Conservation (phyloP, 2,329 filamentous ascomycete genomes). For the Fusarium austroafricanum region DNA sequence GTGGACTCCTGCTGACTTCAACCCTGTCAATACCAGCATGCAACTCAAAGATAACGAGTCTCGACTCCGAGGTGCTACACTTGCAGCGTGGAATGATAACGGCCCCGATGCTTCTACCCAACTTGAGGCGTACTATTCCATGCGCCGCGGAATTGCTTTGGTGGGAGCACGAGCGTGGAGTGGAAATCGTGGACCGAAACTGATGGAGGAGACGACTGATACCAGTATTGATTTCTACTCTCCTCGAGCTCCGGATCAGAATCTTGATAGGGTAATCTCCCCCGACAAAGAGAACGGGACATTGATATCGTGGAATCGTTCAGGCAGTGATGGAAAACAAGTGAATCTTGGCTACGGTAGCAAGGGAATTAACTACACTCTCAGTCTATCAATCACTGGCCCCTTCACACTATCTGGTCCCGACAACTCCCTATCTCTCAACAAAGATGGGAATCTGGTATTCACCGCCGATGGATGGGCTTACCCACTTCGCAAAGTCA, state of each 20-base stretch:
- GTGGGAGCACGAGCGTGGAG: conserved; percentile 21
- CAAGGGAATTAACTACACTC: conserved; percentile 25
- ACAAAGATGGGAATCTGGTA: background rate
- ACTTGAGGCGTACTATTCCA: conserved; percentile 24
- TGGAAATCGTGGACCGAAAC: conserved; percentile 5
- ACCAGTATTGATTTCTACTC: conserved; percentile 15
- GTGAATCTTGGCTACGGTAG: background rate
- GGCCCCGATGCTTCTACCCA: conserved; percentile 16
- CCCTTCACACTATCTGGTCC: background rate
- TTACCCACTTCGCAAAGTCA: conserved; percentile 22
- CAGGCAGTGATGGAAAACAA: background rate
- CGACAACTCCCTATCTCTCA: background rate
- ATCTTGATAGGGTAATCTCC: background rate
- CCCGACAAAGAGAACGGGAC: accelerated
- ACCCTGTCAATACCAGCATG: conserved; percentile 10
- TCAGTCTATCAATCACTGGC: background rate
- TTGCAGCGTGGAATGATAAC: conserved; percentile 28
- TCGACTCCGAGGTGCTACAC: background rate
- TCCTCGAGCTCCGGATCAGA: conserved; percentile 6
- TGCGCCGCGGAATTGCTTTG: conserved; percentile 22
- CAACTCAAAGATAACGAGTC: background rate
- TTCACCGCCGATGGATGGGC: conserved; percentile 14
- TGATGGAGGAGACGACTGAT: background rate
- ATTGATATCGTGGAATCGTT: conserved; percentile 1
- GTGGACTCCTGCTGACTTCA: conserved; percentile 18